Percentiles rank a stretch among this genome's conserved stretches.
These are phyloP conservation scores for Ceratocystis colombiana DNA, from an alignment of 2,329 filamentous ascomycete species.

Conservation along the genomic window DNA sequence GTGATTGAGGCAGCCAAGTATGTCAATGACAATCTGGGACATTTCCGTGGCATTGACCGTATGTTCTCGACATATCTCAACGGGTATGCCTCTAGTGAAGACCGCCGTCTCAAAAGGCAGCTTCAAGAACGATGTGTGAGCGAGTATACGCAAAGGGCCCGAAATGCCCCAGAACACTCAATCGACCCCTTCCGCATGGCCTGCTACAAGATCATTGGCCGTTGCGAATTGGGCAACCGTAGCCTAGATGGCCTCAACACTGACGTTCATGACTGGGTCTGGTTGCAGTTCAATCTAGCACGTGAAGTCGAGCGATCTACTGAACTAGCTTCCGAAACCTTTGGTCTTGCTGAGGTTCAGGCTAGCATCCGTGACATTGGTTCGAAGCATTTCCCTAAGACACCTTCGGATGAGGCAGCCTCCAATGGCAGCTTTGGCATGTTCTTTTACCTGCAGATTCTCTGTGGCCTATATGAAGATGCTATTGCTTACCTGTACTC, in stretches of 20 bases:
- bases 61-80: conserved; percentile 83
- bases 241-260: conserved; percentile 53
- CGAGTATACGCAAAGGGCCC: conserved; percentile 75
- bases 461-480: conserved; percentile 89
- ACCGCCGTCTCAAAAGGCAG: conserved; percentile 66
- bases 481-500: conserved; percentile 84
- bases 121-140: conserved; percentile 79
- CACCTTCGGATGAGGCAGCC: conserved; percentile 53
- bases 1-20: conserved; percentile 77
- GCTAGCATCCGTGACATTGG: conserved; percentile 79
- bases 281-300: conserved; percentile 61
- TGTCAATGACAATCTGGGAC: conserved; percentile 64
- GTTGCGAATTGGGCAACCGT: conserved; percentile 56
- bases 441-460: conserved; percentile 84
- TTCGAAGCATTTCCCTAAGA: conserved; percentile 78
- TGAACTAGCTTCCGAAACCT: conserved; percentile 56
- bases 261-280: conserved; percentile 60
- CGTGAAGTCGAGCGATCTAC: conserved; percentile 53
- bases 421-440: conserved; percentile 67
- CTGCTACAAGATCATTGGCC: conserved; percentile 95
- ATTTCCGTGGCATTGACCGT: conserved; percentile 82
- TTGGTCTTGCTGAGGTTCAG: conserved; percentile 59
- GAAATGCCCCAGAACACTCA: conserved; percentile 74
- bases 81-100: conserved; percentile 66
- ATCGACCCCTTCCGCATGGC: conserved; percentile 93